A percentile compares a stretch with the other conserved stretches of the same genome.
Evolutionary conservation across 305 asterid genomes (phyloP).

Genomic region (Fraxinus ornus): DNA sequence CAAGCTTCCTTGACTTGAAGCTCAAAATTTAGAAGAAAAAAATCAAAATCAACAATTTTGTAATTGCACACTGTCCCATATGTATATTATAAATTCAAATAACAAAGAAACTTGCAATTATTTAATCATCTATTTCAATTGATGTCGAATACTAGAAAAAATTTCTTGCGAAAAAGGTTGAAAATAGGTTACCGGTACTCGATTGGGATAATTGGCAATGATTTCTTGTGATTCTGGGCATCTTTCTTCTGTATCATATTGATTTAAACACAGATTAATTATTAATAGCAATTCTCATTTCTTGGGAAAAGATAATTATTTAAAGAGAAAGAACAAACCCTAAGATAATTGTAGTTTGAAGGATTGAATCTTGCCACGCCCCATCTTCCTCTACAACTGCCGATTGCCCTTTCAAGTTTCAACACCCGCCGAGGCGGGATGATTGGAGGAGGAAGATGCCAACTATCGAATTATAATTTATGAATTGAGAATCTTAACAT

Average conservation of each 20-base stretch:
- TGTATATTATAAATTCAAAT: neutral
- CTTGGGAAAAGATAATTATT: neutral
- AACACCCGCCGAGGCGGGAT: neutral
- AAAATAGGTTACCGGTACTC: conserved; percentile 56
- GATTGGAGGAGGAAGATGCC: neutral
- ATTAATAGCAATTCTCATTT: neutral
- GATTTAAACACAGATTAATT: neutral
- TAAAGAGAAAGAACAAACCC: conserved; percentile 33
- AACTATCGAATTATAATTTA: too few species aligned
- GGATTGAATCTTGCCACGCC: conserved; percentile 34
- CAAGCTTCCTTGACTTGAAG: neutral
- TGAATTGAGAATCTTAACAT: neutral
- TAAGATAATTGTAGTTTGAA: conserved; percentile 51
- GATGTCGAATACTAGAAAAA: neutral
- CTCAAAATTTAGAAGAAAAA: neutral
- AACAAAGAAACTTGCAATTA: neutral
- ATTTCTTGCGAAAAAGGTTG: neutral
- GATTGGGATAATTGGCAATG: conserved; percentile 80
- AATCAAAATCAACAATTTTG: neutral
- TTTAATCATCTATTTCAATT: neutral
- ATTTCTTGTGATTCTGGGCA: conserved; percentile 66
- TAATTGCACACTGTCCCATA: neutral
- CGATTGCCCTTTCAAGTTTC: neutral
- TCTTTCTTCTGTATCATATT: conserved; percentile 57
- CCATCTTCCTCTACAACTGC: conserved; percentile 31